A percentile compares a stretch with the other conserved stretches of the same genome.
Conservation (phyloP, 2,329 filamentous ascomycete species). For the Calonectria ilicicola region DNA sequence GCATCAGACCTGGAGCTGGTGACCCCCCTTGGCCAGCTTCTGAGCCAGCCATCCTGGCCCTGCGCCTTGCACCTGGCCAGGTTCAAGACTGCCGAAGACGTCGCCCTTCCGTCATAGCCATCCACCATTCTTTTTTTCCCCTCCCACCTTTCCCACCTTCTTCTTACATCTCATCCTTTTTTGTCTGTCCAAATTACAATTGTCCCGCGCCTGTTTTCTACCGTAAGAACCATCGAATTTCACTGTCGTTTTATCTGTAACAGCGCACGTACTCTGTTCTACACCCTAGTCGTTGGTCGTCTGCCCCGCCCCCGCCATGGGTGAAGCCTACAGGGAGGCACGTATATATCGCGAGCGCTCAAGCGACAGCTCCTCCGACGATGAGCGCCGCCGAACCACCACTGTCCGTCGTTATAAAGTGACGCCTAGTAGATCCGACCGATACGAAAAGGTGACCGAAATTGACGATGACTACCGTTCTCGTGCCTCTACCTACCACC, state of each 20-base stretch:
- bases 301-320: conserved; percentile 44
- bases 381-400: conserved; percentile 59
- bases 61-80: conserved; percentile 18
- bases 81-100: conserved; percentile 24
- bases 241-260: not conserved
- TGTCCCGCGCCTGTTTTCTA: conserved; percentile 13
- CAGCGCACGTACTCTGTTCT: conserved; percentile 26
- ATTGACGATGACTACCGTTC: conserved; percentile 61
- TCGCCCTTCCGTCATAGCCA: conserved; percentile 42
- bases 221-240: not conserved
- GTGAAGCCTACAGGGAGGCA: conserved; percentile 46
- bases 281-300: conserved; percentile 18
- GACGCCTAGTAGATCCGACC: conserved; percentile 54
- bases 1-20: conserved; percentile 24
- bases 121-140: conserved; percentile 22
- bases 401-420: conserved; percentile 68
- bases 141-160: not conserved
- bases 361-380: conserved; percentile 52
- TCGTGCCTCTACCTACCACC: conserved; percentile 54
- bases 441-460: conserved; percentile 54
- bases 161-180: conserved; percentile 20
- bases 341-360: conserved; percentile 50
- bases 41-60: conserved; percentile 16
- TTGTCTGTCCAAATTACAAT: conserved; percentile 21
- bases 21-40: conserved; percentile 8